Percentiles rank a stretch among this genome's conserved stretches.
These are phyloP conservation scores for Cyberlindnera mycetangii DNA, from an alignment of 805 yeast genomes.

Conservation along the genomic window DNA sequence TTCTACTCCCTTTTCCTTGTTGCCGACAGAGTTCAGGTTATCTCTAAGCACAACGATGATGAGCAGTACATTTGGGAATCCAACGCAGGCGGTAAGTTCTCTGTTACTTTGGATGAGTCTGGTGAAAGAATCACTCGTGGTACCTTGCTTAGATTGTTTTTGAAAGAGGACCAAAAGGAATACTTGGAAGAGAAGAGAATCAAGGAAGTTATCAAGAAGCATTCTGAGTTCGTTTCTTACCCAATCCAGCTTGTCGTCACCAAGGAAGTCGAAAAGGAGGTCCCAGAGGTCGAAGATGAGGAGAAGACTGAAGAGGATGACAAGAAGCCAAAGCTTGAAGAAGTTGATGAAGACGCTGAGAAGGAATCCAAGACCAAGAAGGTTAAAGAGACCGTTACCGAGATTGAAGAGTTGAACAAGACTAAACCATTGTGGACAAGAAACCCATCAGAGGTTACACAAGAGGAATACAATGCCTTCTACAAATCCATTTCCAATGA, in stretches of 20 bases:
- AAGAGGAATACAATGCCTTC: conserved; percentile 98
- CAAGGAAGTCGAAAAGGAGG: conserved; percentile 98
- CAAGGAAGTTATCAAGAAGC: conserved; percentile 98
- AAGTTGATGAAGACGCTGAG: conserved; percentile 68
- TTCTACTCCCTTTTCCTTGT: conserved; percentile 99
- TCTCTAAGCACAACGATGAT: conserved; percentile 97
- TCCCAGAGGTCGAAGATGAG: conserved; percentile 70
- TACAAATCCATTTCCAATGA: conserved; percentile 99
- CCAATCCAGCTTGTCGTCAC: conserved; percentile 98
- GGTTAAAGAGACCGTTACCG: conserved; percentile 89
- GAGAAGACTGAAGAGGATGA: conserved; percentile 57
- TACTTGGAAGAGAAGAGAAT: conserved; percentile 99
- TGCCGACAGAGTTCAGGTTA: conserved; percentile 98
- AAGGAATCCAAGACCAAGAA: conserved; percentile 61
- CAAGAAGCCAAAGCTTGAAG: conserved; percentile 72
- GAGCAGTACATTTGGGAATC: conserved; percentile 99
- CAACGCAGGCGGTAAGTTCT: conserved; percentile 99
- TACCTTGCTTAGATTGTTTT: conserved; percentile 89
- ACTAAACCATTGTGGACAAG: conserved; percentile 99
- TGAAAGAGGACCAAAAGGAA: conserved; percentile 98
- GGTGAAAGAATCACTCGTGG: conserved; percentile 93
- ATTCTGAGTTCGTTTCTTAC: conserved; percentile 98
- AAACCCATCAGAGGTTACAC: conserved; percentile 95
- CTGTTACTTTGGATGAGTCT: conserved; percentile 84
- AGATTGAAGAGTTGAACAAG: conserved; percentile 97